Percentiles rank a stretch among this genome's conserved stretches.
Conservation (phyloP, 2,329 filamentous ascomycete genomes). For the Hypoxylon sp. region DNA sequence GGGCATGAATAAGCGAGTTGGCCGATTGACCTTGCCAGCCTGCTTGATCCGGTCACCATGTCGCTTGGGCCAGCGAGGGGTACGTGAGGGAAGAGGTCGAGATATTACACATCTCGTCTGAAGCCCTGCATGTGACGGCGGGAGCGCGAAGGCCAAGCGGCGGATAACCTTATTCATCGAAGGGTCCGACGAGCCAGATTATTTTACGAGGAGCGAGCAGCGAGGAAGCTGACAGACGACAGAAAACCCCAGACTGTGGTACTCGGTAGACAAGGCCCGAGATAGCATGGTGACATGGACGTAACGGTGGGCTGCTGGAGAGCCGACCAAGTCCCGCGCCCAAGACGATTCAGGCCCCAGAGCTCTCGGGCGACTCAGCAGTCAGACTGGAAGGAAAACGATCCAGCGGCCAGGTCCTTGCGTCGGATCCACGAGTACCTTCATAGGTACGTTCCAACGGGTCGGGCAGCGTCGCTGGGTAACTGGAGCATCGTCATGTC, state of each 20-base stretch:
- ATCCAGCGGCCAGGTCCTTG: slow-evolving; percentile 25
- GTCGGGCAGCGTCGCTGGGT: slow-evolving; percentile 16
- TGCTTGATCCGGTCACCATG: not conserved
- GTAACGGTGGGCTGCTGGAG: slow-evolving; percentile 30
- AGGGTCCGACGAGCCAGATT: too few species aligned
- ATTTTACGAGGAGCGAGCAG: slow-evolving; percentile 17
- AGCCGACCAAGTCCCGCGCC: slow-evolving; percentile 33
- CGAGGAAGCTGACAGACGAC: slow-evolving; percentile 24
- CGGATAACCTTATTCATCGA: slow-evolving; percentile 24
- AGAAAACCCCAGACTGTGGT: slow-evolving; percentile 32
- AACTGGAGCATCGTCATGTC: slow-evolving; percentile 20
- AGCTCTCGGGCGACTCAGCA: not conserved
- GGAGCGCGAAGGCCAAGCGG: slow-evolving; percentile 9
- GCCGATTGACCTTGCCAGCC: not conserved
- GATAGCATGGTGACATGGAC: slow-evolving; percentile 36
- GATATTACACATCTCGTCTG: slow-evolving; percentile 3
- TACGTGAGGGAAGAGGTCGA: not conserved
- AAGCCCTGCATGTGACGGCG: slow-evolving; percentile 25
- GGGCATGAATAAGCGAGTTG: slow-evolving; percentile 5
- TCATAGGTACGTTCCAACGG: slow-evolving; percentile 18
- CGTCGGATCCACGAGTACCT: slow-evolving; percentile 16
- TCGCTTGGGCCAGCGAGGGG: not conserved
- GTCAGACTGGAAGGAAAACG: slow-evolving; percentile 8
- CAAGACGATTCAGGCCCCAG: slow-evolving; percentile 13
- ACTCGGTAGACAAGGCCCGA: slow-evolving; percentile 36